These are phyloP conservation scores for Aspergillus sojae DNA, from an alignment of 2,329 filamentous ascomycete species.

Conservation along the genomic window DNA sequence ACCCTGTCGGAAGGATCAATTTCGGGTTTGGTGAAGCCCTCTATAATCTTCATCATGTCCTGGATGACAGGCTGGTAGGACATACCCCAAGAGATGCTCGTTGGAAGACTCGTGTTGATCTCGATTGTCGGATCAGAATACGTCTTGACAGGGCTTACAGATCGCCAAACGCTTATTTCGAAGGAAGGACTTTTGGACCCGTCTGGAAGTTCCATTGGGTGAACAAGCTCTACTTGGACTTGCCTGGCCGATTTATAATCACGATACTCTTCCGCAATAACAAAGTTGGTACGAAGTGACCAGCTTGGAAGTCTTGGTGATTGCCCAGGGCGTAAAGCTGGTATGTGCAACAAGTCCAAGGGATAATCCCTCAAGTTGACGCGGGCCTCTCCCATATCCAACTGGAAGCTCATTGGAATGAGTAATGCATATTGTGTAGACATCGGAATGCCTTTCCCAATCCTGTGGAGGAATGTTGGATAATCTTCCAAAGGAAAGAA, in stretches of 20 bases:
- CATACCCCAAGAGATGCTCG: conserved; percentile 93
- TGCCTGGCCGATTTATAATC: conserved; percentile 77
- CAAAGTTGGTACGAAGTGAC: conserved; percentile 85
- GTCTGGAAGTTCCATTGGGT: conserved; percentile 62
- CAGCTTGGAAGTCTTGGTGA: conserved; percentile 78
- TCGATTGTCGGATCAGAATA: conserved; percentile 91
- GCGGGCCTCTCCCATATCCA: conserved; percentile 87
- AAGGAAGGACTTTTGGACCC: conserved; percentile 67
- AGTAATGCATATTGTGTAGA: conserved; percentile 90
- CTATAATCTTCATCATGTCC: conserved; percentile 99
- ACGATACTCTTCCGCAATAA: conserved; percentile 91
- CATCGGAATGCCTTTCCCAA: conserved; percentile 95
- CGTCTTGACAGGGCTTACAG: conserved; percentile 92
- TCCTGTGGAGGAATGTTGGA: conserved; percentile 79
- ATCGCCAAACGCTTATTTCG: conserved; percentile 82
- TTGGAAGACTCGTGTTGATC: conserved; percentile 90
- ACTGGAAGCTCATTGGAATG: conserved; percentile 83
- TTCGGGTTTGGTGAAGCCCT: conserved; percentile 95
- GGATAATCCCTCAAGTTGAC: conserved; percentile 92
- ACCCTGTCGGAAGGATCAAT: conserved; percentile 90
- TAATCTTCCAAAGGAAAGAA: conserved; percentile 83
- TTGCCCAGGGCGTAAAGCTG: conserved; percentile 76
- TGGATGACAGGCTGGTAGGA: conserved; percentile 98
- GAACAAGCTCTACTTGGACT: conserved; percentile 81
- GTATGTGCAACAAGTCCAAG: conserved; percentile 86